Evolutionary conservation across 768 basidiomycete species (phyloP).

Genomic region (Lentinula boryana): DNA sequence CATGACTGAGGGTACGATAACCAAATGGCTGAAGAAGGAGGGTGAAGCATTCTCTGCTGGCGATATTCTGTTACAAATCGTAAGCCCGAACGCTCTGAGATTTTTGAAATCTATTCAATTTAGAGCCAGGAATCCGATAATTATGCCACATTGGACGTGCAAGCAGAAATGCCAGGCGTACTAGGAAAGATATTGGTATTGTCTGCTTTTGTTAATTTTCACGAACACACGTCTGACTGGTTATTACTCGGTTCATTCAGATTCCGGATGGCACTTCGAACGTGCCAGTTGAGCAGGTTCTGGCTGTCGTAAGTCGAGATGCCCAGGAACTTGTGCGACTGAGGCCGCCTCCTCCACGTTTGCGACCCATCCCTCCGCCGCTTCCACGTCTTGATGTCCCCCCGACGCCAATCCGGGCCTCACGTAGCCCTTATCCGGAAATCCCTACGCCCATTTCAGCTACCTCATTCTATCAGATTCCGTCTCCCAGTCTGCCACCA

Average conservation of each 20-base stretch:
- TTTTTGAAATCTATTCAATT: not conserved
- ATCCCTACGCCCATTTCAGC: conserved; percentile 3
- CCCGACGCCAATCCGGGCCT: not conserved
- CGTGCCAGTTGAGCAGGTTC: conserved; percentile 60
- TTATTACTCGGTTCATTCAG: not conserved
- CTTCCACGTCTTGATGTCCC: conserved; percentile 1
- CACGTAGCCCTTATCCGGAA: not conserved
- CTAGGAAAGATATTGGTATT: conserved; percentile 77
- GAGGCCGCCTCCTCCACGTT: not conserved
- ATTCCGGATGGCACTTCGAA: conserved; percentile 13
- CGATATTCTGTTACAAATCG: conserved; percentile 75
- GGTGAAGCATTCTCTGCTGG: conserved; percentile 68
- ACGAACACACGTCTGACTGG: not conserved
- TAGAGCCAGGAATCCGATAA: conserved; percentile 40
- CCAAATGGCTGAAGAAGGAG: conserved; percentile 73
- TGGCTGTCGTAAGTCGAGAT: conserved; percentile 69
- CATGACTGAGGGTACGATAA: conserved; percentile 80
- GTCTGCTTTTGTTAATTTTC: conserved; percentile 16
- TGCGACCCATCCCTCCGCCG: not conserved
- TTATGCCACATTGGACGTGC: conserved; percentile 79
- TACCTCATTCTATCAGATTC: not conserved
- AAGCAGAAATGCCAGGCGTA: conserved; percentile 85
- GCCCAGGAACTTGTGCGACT: conserved; percentile 6
- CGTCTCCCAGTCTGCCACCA: not conserved
- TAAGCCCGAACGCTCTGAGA: conserved; percentile 22